These are phyloP conservation scores for Gracilaria domingensis DNA, from an alignment of 23 red algal species.

Conservation along the genomic window DNA sequence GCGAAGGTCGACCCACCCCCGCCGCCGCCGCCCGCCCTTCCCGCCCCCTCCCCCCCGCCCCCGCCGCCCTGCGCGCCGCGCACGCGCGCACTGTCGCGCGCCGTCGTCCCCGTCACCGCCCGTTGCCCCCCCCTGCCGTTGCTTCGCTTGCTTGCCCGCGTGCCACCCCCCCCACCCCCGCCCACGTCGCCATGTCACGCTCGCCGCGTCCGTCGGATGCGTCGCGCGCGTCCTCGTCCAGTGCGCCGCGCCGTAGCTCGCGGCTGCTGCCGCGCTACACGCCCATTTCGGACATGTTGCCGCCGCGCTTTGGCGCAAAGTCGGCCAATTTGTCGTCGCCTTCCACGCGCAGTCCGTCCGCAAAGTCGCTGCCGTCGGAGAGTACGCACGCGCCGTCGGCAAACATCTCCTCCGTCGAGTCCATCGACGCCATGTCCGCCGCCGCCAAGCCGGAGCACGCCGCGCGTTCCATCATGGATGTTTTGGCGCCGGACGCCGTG, in stretches of 20 bases:
- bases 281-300: constrained; percentile 7
- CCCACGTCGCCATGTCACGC: constrained; percentile 23
- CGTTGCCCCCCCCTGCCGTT: too few species aligned
- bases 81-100: too few species aligned
- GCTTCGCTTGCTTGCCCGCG: too few species aligned
- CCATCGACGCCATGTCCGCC: neutral
- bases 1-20: too few species aligned
- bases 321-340: neutral
- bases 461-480: constrained; percentile 49
- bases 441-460: neutral
- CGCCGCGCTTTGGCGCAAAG: neutral
- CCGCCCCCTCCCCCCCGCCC: too few species aligned
- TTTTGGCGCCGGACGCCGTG: constrained; percentile 53
- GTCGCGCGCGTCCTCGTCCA: constrained; percentile 9
- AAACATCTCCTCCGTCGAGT: constrained; percentile 33
- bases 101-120: too few species aligned
- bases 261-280: constrained; percentile 35
- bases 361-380: constrained; percentile 3
- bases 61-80: too few species aligned
- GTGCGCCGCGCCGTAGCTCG: neutral
- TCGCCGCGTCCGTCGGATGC: constrained; percentile 14
- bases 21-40: too few species aligned
- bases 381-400: constrained; percentile 4
- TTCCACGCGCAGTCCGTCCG: constrained; percentile 11
- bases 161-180: too few species aligned